A percentile compares a stretch with the other conserved stretches of the same genome.
These are phyloP conservation scores for Ophiostoma angusticollis DNA, from an alignment of 2,329 filamentous ascomycete species.

Conservation along the genomic window DNA sequence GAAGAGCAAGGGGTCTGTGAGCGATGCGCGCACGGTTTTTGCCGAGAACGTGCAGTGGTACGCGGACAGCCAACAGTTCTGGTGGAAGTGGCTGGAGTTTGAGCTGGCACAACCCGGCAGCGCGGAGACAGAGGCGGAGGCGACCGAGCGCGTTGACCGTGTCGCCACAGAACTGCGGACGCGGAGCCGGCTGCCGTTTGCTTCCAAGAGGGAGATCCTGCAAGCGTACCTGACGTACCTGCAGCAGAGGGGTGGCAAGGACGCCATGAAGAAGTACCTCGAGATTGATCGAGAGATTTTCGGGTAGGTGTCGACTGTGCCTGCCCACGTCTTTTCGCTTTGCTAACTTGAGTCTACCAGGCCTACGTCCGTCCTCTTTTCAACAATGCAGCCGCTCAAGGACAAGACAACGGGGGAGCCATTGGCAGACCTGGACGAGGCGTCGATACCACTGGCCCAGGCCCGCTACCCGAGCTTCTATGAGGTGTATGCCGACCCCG, in stretches of 20 bases:
- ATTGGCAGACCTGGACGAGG: slow-evolving; percentile 36
- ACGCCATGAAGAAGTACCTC: slow-evolving; percentile 78
- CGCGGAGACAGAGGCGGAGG: slow-evolving; percentile 47
- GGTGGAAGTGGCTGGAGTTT: slow-evolving; percentile 78
- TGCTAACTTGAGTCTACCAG: slow-evolving; percentile 20
- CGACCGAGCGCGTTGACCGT: slow-evolving; percentile 63
- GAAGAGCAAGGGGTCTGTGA: slow-evolving; percentile 70
- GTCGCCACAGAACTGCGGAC: slow-evolving; percentile 64
- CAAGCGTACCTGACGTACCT: slow-evolving; percentile 73
- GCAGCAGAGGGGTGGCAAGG: slow-evolving; percentile 67
- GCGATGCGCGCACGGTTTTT: slow-evolving; percentile 76
- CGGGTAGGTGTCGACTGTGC: slow-evolving; percentile 41
- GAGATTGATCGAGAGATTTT: slow-evolving; percentile 75
- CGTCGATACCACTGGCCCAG: slow-evolving; percentile 37
- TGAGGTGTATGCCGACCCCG: slow-evolving; percentile 35
- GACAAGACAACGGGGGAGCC: slow-evolving; percentile 34
- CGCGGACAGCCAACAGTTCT: slow-evolving; percentile 75
- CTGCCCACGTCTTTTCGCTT: not conserved
- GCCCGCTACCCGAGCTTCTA: slow-evolving; percentile 38
- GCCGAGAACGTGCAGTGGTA: slow-evolving; percentile 73
- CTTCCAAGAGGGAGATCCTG: slow-evolving; percentile 61
- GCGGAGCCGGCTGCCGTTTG: slow-evolving; percentile 56
- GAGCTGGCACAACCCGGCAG: slow-evolving; percentile 72
- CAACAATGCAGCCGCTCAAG: slow-evolving; percentile 24
- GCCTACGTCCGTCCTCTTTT: slow-evolving; percentile 32